These are phyloP conservation scores for Begonia peltatifolia DNA, from an alignment of 306 rosid species.

Conservation along the genomic window DNA sequence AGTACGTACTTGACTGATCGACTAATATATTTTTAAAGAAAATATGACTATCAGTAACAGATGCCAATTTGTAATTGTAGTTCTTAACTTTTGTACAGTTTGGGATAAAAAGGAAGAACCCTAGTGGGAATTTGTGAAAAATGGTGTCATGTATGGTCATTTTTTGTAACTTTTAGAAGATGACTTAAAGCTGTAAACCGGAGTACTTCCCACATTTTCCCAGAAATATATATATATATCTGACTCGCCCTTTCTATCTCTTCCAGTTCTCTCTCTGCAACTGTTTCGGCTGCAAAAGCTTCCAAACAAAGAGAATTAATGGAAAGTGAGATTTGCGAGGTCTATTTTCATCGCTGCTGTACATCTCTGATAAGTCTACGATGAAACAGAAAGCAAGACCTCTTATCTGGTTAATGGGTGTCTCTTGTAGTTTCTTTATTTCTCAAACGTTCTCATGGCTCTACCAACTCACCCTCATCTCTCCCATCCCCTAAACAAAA, in stretches of 20 bases:
- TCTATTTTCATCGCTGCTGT: conserved; percentile 20
- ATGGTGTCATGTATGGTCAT: conserved; percentile 34
- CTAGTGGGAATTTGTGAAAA: conserved; percentile 28
- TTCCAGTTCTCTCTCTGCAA: conserved; percentile 20
- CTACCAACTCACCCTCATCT: conserved; percentile 10
- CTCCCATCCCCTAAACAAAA: neutral
- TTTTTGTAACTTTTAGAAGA: conserved; percentile 21
- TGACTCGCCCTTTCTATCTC: conserved; percentile 33
- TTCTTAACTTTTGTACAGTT: neutral
- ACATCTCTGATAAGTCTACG: conserved; percentile 10
- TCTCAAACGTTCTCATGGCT: conserved; percentile 25
- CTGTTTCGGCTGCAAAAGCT: conserved; percentile 60
- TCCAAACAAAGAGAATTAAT: conserved; percentile 82
- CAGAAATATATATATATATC: conserved; percentile 19
- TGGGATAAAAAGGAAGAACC: conserved; percentile 16
- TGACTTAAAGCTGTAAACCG: conserved; percentile 32
- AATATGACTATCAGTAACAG: too few species aligned
- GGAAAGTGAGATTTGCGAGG: conserved; percentile 77
- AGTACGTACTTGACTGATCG: too few species aligned
- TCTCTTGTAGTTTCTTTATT: conserved; percentile 11
- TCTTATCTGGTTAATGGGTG: conserved; percentile 42
- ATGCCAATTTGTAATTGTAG: too few species aligned
- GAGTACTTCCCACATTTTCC: conserved; percentile 14
- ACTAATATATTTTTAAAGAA: too few species aligned
- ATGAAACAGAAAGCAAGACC: conserved; percentile 16